Conservation (phyloP, 1,284 basidiomycete genomes). For the Puccinia polysora region DNA sequence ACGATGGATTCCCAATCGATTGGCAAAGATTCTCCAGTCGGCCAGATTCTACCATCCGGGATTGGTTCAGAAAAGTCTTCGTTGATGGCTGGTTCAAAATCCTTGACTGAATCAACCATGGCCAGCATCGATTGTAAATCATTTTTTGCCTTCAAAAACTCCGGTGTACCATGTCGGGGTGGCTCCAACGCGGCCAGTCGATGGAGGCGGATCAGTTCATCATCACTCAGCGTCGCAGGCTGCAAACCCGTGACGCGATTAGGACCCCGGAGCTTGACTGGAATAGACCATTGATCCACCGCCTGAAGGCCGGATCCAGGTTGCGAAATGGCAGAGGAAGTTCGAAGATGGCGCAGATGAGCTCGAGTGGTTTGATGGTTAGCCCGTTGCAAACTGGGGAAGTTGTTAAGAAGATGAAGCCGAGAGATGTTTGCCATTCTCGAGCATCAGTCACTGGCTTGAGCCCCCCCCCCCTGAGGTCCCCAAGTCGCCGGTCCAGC, state of each 20-base stretch:
- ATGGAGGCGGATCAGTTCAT: neutral
- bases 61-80: neutral
- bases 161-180: neutral
- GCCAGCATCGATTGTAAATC: constrained; percentile 6
- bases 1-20: constrained; percentile 14
- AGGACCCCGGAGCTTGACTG: neutral
- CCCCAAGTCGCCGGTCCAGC: too few species aligned
- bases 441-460: too few species aligned
- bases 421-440: too few species aligned
- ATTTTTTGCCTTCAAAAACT: neutral
- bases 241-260: neutral
- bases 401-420: too few species aligned
- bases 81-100: neutral
- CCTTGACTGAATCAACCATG: constrained; percentile 14
- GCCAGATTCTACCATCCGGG: constrained; percentile 13
- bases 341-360: neutral
- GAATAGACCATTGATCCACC: constrained; percentile 24
- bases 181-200: constrained; percentile 6
- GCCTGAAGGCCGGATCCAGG: neutral
- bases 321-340: neutral
- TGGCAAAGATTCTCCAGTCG: neutral
- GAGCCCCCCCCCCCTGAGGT: too few species aligned
- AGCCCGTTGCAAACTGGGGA: too few species aligned
- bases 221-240: neutral
- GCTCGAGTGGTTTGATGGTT: neutral